These are phyloP conservation scores for Datura wrightii DNA, from an alignment of 257 asterid genomes.

Conservation along the genomic window DNA sequence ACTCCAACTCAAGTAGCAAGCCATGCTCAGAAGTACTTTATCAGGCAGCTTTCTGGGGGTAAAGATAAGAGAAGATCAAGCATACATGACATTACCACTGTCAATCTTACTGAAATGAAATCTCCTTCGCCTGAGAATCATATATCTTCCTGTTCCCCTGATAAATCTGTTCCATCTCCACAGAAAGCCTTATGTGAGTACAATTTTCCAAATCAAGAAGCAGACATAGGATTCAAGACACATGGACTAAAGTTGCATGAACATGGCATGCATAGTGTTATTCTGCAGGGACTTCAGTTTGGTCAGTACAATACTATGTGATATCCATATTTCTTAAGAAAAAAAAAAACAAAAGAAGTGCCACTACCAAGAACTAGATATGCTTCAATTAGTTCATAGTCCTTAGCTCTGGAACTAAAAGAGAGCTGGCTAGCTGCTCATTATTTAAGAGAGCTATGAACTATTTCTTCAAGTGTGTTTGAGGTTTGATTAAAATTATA, in stretches of 20 bases:
- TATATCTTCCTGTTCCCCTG: constrained; percentile 39
- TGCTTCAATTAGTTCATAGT: background rate
- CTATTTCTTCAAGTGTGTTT: background rate
- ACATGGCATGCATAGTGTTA: constrained; percentile 38
- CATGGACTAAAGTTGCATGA: constrained; percentile 1
- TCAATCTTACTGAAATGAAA: constrained; percentile 51
- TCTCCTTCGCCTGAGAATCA: constrained; percentile 46
- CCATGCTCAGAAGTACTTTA: constrained; percentile 93
- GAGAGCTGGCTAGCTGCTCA: background rate
- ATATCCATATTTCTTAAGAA: constrained; percentile 36
- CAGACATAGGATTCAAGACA: constrained; percentile 49
- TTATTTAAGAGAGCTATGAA: background rate
- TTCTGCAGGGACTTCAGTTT: constrained; percentile 49
- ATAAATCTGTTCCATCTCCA: constrained; percentile 40
- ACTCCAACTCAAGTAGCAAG: constrained; percentile 97
- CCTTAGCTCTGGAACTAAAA: background rate
- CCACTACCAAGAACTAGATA: background rate
- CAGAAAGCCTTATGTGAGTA: constrained; percentile 42
- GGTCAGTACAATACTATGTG: constrained; percentile 44
- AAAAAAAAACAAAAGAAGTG: background rate
- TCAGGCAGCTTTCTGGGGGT: constrained; percentile 86
- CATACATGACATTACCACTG: constrained; percentile 89
- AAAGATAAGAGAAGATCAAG: constrained; percentile 92
- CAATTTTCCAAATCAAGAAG: constrained; percentile 46
- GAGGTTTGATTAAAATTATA: background rate